Evolutionary conservation across 108 stramenopile species (phyloP).

Genomic region (Fragilaria crotonensis): DNA sequence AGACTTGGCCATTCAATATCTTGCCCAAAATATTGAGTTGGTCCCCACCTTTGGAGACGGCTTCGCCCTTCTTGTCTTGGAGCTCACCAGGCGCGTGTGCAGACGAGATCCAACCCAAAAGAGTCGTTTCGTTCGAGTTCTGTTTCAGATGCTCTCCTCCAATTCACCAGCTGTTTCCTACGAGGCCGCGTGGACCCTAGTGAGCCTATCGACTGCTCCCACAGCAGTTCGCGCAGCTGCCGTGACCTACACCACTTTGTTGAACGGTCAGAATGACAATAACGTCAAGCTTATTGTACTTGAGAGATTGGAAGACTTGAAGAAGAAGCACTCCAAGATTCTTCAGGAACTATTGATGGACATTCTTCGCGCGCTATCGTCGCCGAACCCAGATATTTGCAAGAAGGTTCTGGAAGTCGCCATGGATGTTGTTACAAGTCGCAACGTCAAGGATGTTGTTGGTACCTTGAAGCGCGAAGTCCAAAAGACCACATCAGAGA

Average conservation of each 20-base stretch:
- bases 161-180: slow-evolving; percentile 92
- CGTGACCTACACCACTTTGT: slow-evolving; percentile 92
- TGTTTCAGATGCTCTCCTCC: slow-evolving; percentile 91
- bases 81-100: slow-evolving; percentile 93
- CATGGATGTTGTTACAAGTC: slow-evolving; percentile 88
- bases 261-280: slow-evolving; percentile 96
- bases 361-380: slow-evolving; percentile 89
- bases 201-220: slow-evolving; percentile 93
- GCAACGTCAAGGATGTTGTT: slow-evolving; percentile 97
- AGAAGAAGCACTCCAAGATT: slow-evolving; percentile 91
- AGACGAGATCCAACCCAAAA: slow-evolving; percentile 96
- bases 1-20: slow-evolving; percentile 92
- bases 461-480: slow-evolving; percentile 94
- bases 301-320: slow-evolving; percentile 89
- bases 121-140: slow-evolving; percentile 92
- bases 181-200: slow-evolving; percentile 99
- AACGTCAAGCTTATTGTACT: slow-evolving; percentile 98
- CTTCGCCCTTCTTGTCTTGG: slow-evolving; percentile 94
- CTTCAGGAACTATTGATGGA: slow-evolving; percentile 97
- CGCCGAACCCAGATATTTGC: slow-evolving; percentile 97
- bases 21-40: slow-evolving; percentile 91
- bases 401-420: slow-evolving; percentile 92
- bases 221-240: slow-evolving; percentile 98
- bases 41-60: slow-evolving; percentile 90
- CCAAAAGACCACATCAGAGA: slow-evolving; percentile 78